Percentiles rank a stretch among this genome's conserved stretches.
Conservation (phyloP, 2,329 filamentous ascomycete species). For the Calonectria naviculata region DNA sequence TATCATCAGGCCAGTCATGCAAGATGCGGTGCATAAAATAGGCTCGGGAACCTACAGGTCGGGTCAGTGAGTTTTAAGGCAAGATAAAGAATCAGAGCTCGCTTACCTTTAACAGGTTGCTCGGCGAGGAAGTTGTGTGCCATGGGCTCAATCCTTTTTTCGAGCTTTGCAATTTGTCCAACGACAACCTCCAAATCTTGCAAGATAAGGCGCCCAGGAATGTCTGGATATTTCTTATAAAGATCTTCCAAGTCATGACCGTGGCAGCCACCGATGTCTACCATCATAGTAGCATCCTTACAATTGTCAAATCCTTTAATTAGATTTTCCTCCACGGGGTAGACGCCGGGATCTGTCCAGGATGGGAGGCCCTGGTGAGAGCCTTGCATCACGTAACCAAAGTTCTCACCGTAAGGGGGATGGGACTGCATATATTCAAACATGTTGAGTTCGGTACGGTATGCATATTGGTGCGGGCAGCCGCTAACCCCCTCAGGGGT, state of each 20-base stretch:
- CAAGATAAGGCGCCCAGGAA: conserved; percentile 55
- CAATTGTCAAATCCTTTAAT: conserved; percentile 41
- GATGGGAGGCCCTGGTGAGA: conserved; percentile 46
- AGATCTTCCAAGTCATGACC: conserved; percentile 50
- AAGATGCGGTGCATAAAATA: conserved; percentile 56
- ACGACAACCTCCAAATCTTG: conserved; percentile 60
- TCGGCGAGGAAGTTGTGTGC: conserved; percentile 58
- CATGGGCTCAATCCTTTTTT: conserved; percentile 47
- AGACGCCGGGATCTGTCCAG: conserved; percentile 51
- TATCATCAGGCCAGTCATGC: conserved; percentile 54
- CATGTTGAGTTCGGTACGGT: conserved; percentile 47
- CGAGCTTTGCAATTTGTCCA: conserved; percentile 42
- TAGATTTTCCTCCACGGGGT: conserved; percentile 46
- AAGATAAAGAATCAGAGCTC: background rate
- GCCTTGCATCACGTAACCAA: conserved; percentile 52
- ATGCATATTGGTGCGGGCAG: conserved; percentile 45
- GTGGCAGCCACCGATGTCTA: conserved; percentile 49
- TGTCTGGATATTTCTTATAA: conserved; percentile 45
- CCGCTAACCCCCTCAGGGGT: no score
- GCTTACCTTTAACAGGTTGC: conserved; percentile 55
- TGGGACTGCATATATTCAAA: conserved; percentile 46
- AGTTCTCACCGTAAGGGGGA: conserved; percentile 44
- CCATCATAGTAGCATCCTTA: conserved; percentile 41
- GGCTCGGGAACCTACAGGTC: conserved; percentile 44
- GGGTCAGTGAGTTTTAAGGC: background rate